phyloP scores from a whole-genome alignment of 2,329 filamentous ascomycete species.

The Dactylellina haptotyla region DNA sequence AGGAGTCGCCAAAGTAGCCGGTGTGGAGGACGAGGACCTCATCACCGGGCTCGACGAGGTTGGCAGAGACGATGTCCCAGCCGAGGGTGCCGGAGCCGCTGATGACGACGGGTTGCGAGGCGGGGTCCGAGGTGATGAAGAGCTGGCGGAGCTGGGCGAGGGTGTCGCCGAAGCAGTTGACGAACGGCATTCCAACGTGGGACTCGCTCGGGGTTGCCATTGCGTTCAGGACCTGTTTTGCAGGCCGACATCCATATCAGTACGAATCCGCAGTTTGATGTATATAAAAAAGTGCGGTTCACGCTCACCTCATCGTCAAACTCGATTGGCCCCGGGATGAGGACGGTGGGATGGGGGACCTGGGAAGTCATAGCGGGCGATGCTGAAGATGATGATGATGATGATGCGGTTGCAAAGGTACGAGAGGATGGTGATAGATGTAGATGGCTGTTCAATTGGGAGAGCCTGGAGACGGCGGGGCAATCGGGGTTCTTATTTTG shows the following conservation, averaged over 20 bases:
- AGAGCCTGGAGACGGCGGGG: slow-evolving; percentile 30
- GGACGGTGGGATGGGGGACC: slow-evolving; percentile 72
- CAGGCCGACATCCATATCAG: too few relatives aligned
- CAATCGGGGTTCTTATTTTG: background rate
- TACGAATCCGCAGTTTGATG: background rate
- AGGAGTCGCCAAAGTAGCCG: slow-evolving; percentile 93
- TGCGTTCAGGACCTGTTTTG: slow-evolving; percentile 19
- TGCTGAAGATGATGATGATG: background rate
- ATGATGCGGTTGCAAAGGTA: background rate
- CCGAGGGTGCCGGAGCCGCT: slow-evolving; percentile 94
- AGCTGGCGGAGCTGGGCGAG: slow-evolving; percentile 88
- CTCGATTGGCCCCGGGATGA: slow-evolving; percentile 97
- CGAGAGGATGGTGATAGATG: background rate
- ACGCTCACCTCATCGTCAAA: slow-evolving; percentile 79
- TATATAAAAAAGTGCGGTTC: background rate
- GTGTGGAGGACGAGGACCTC: slow-evolving; percentile 92
- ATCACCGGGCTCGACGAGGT: slow-evolving; percentile 88
- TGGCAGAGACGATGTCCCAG: slow-evolving; percentile 96
- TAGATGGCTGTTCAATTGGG: slow-evolving; percentile 31
- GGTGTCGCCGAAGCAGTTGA: slow-evolving; percentile 89
- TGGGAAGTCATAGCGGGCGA: slow-evolving; percentile 64
- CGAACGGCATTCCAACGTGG: slow-evolving; percentile 89
- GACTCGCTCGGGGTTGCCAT: slow-evolving; percentile 71
- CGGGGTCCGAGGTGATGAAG: slow-evolving; percentile 85
- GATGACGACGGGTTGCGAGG: slow-evolving; percentile 89